These are phyloP conservation scores for Diplodia mutila DNA, from an alignment of 2,329 filamentous ascomycete genomes.

Conservation along the genomic window DNA sequence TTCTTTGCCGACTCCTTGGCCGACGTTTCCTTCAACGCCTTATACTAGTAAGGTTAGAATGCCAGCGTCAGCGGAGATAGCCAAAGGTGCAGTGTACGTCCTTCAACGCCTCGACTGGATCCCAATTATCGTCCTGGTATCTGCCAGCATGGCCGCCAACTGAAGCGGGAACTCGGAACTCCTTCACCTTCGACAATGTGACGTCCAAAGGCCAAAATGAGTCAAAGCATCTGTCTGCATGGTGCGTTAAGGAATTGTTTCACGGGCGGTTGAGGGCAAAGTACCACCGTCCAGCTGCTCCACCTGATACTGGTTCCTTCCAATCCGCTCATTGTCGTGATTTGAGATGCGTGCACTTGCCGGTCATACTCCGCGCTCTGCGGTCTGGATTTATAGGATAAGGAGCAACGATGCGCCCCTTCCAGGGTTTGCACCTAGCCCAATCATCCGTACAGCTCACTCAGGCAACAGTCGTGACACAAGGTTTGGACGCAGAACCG, in stretches of 20 bases:
- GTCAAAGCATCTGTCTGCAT: slow-evolving; percentile 2
- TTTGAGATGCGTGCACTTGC: not conserved
- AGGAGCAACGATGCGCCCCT: not conserved
- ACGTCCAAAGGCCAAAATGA: not conserved
- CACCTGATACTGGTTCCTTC: not conserved
- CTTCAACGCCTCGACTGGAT: not conserved
- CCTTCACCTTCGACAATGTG: not conserved
- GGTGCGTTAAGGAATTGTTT: not conserved
- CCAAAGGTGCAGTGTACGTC: not conserved
- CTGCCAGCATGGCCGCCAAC: not conserved
- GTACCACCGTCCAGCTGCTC: not conserved
- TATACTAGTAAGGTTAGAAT: not conserved
- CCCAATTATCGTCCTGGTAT: not conserved
- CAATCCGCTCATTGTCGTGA: not conserved
- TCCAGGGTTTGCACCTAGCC: not conserved
- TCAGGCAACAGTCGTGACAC: not conserved
- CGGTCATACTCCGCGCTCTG: not conserved
- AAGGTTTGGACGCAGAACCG: not conserved
- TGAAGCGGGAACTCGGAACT: not conserved
- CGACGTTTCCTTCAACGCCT: not conserved
- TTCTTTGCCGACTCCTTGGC: not conserved
- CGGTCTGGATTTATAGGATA: not conserved
- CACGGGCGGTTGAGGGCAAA: not conserved
- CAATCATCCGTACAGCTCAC: not conserved
- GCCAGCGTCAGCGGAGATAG: not conserved